Base-by-base conservation (phyloP, 2,329 filamentous ascomycete genomes). In the Fusarium albosuccineum region DNA sequence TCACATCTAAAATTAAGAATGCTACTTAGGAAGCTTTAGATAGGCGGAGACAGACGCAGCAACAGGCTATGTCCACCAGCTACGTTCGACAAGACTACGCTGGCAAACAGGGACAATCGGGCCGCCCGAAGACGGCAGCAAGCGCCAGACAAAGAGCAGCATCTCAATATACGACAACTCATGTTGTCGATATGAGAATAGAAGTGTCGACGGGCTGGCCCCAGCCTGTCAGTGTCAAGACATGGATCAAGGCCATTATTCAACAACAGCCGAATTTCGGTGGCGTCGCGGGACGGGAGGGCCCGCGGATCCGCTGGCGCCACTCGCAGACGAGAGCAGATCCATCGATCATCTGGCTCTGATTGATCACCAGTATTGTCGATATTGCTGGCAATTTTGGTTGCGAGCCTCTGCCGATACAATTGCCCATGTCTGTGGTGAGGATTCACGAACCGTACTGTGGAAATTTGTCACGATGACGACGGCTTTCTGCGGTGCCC, bases 271-370 rank as follows among this genome's bases (percentile, higher is more conserved):
- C 36, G 59, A 54, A 64, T 57, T 58, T 52, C 58, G 54, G 66
- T 67, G 62, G 70, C 68, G 52, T 49, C 33, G 46, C 17, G 17
- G 30, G 45, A 48, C 17, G 16, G 30, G 45, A 17, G 45, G 45
- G 29, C 45, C 45, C 57, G 59, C 67, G 65, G 67, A 69, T 67
- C 57, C 68, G 37, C 68, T 53, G 60, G 60, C 67, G 70, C 70
- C 70, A 69, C 68, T 64, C 34, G 34, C 44, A 34, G 40, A 45
- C 9, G 22, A 34, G 29, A 39, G 45, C 40, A 57, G 49, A 60
- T 57, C 40, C 67, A 59, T 42, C 61, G 49, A 39, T 51, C 48
- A 59, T 41, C 34, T 30, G 39, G 27, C 13, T 37, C 14, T 10
- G 26, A 11, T n/a, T 39, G 30, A 10, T 5, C 9, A 5, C 13